Evolutionary conservation across 768 basidiomycete species (phyloP).

Genomic region (Gloeophyllum trabeum): DNA sequence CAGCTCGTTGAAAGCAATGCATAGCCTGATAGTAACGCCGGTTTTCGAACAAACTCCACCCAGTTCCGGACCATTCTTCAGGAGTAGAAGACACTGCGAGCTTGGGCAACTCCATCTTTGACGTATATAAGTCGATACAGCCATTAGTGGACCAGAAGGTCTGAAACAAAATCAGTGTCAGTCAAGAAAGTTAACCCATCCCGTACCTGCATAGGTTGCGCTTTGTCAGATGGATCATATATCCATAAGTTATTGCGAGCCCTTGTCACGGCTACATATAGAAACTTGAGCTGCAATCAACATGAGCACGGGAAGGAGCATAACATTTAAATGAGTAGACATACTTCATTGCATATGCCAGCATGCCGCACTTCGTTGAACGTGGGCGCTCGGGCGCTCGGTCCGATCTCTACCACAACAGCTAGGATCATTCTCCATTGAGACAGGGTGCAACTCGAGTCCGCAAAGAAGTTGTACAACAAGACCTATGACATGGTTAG

Average conservation of each 20-base stretch:
- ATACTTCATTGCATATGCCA: constrained; percentile 41
- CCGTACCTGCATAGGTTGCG: constrained; percentile 51
- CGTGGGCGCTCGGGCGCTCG: constrained; percentile 13
- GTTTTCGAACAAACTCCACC: constrained; percentile 27
- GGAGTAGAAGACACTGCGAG: constrained; percentile 42
- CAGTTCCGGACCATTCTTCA: constrained; percentile 34
- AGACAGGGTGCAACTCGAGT: constrained; percentile 33
- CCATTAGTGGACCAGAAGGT: constrained; percentile 34
- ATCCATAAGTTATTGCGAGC: constrained; percentile 60
- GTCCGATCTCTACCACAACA: constrained; percentile 14
- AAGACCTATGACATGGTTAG: constrained; percentile 31
- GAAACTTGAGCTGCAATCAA: constrained; percentile 47
- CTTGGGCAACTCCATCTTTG: constrained; percentile 35
- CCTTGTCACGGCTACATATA: constrained; percentile 58
- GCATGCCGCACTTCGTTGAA: constrained; percentile 41
- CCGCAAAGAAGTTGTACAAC: constrained; percentile 57
- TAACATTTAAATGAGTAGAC: constrained; percentile 1
- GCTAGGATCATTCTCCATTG: constrained; percentile 52
- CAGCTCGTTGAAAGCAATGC: constrained; percentile 42
- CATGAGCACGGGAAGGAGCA: too few species aligned
- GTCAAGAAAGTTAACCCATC: too few species aligned
- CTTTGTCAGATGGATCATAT: constrained; percentile 44
- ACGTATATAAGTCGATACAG: constrained; percentile 36
- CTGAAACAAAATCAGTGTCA: too few species aligned
- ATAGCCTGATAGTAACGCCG: constrained; percentile 40